Conservation (phyloP, 495 filamentous ascomycete species). For the Thermochaetoides thermophila region DNA sequence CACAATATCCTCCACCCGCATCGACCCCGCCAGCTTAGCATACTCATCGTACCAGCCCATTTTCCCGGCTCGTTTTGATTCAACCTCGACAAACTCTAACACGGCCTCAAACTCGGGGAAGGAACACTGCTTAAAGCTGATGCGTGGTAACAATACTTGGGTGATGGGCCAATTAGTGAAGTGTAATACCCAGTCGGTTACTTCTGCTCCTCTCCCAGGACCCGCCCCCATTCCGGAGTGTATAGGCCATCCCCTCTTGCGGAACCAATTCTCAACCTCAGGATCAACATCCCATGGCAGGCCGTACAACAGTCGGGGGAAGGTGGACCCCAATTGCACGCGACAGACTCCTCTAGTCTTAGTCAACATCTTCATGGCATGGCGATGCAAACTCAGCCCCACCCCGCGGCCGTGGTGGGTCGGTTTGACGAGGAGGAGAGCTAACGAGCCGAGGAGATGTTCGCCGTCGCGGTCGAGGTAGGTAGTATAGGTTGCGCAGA, state of each 20-base stretch:
- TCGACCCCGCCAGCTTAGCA: constrained; percentile 28
- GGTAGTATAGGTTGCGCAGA: constrained; percentile 45
- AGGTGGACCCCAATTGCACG: constrained; percentile 45
- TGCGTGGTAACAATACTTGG: constrained; percentile 18
- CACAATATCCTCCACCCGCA: constrained; percentile 35
- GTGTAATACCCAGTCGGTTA: constrained; percentile 42
- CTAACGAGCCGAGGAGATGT: constrained; percentile 42
- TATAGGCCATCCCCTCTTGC: constrained; percentile 40
- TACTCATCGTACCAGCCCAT: constrained; percentile 44
- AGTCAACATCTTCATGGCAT: constrained; percentile 36
- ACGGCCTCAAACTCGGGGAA: constrained; percentile 37
- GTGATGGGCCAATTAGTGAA: constrained; percentile 36
- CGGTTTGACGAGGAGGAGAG: constrained; percentile 41
- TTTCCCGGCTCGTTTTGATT: constrained; percentile 26
- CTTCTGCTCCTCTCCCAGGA: constrained; percentile 30
- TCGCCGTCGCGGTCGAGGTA: constrained; percentile 38
- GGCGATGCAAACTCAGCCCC: constrained; percentile 41
- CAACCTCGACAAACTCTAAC: constrained; percentile 36
- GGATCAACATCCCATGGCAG: constrained; percentile 30
- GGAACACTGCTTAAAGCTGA: constrained; percentile 34
- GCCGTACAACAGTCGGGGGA: constrained; percentile 45
- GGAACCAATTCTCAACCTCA: constrained; percentile 43
- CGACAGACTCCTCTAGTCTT: constrained; percentile 38
- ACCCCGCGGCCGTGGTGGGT: constrained; percentile 38
- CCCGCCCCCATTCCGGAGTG: constrained; percentile 5